A percentile compares a stretch with the other conserved stretches of the same genome.
Evolutionary conservation across 805 yeast species (phyloP).

Genomic region (Wilhelminamyces savonicus): DNA sequence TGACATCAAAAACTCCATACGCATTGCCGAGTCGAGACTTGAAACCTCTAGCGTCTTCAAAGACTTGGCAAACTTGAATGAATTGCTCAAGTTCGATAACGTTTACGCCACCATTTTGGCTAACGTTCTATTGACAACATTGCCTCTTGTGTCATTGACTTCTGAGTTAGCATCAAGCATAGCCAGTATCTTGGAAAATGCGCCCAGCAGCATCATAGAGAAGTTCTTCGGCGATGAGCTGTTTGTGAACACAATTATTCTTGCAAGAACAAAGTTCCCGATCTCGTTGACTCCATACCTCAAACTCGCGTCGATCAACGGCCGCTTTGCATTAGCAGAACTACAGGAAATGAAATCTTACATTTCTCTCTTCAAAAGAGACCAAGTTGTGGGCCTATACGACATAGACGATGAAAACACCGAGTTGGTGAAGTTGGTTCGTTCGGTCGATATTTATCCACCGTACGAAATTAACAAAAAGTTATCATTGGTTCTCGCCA

Average conservation of each 20-base stretch:
- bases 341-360: conserved; percentile 55
- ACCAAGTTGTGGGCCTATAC: conserved; percentile 33
- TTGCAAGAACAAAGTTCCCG: conserved; percentile 75
- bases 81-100: conserved; percentile 41
- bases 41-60: conserved; percentile 34
- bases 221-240: conserved; percentile 41
- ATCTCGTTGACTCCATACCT: conserved; percentile 54
- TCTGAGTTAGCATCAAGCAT: conserved; percentile 39
- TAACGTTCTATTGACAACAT: conserved; percentile 35
- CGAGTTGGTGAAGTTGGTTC: conserved; percentile 45
- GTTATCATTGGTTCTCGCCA: conserved; percentile 35
- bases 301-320: conserved; percentile 54
- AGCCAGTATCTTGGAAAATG: conserved; percentile 32
- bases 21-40: conserved; percentile 2
- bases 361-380: conserved; percentile 41
- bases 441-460: conserved; percentile 45
- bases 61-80: conserved; percentile 35
- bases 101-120: conserved; percentile 47
- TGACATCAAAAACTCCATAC: conserved; percentile 1
- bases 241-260: conserved; percentile 37
- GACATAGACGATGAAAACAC: conserved; percentile 47
- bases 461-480: conserved; percentile 48
- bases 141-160: conserved; percentile 45
- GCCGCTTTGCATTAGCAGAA: conserved; percentile 61
- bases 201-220: conserved; percentile 40